Base-by-base conservation (phyloP, 169 alveolate genomes). In the Cryptosporidium sp. region DNA sequence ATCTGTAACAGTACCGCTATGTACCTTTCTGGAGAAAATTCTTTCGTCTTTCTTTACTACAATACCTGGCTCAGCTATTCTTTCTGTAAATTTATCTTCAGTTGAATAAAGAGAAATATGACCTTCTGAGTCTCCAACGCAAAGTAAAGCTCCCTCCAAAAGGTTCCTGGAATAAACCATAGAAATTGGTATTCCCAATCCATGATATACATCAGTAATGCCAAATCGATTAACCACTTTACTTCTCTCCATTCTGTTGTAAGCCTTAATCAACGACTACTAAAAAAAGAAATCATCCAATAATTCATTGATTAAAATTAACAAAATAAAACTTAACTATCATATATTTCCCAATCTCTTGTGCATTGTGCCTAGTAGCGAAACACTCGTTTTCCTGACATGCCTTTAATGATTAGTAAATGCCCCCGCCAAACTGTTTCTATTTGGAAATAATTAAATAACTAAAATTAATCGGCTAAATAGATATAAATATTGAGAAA, bases 91-190 rank as follows among this genome's bases (percentile, higher is more conserved):
- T 18, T 33, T 65, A 3, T 55, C 37, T 37, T 58, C 61, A 35
- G 71, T 33, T 8, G 29, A 35, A 67, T 80, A 80, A 29, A 80
- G 29, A 65, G 89, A 61, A 16, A 80, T 16, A 48, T 31, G 23
- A 0, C 89, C 89, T 14, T 45, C 73, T 33, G 89, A 59, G 37
- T 80, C 89, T 7, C 89, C 89, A 62, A 80, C 75, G 62, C 69
- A 59, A 16, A 80, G 61, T 41, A 35, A 61, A 50, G 51, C 67
- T 26, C 89, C 89, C 14, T 41, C 68, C 45, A 37, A 59, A 59
- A 62, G n/a, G 26, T 59, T 80, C 62, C 68, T 37, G 29, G 89
- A 80, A 80, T 62, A 80, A 41, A 23, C 37, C 39, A 80, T 80
- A 37, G 86, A 52, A 37, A 59, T 52, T 5, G 86, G 86, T 33